Percentiles rank a stretch among this genome's conserved stretches.
Conservation (phyloP, 352 stramenopile genomes). For the Pythium pectinolyticum region DNA sequence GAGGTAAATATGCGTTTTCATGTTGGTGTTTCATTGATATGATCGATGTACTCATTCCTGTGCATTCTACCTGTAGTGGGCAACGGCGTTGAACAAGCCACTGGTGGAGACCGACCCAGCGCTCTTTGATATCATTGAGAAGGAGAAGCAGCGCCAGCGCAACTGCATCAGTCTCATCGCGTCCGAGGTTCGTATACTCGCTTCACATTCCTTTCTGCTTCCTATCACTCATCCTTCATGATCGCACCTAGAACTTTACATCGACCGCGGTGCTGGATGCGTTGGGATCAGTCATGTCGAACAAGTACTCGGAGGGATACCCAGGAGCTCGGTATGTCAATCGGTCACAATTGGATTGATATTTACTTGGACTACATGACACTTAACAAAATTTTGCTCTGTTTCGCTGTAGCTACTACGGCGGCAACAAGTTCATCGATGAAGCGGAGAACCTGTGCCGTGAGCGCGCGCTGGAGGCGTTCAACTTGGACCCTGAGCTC, state of each 20-base stretch:
- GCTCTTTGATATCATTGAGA: constrained; percentile 95
- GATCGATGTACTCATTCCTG: no score
- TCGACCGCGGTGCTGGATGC: constrained; percentile 96
- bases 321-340: constrained; percentile 77
- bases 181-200: constrained; percentile 92
- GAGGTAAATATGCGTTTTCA: no score
- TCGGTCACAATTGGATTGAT: neutral
- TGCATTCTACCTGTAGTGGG: constrained; percentile 37
- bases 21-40: no score
- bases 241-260: constrained; percentile 95
- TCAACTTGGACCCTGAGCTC: constrained; percentile 94
- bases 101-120: constrained; percentile 91
- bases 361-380: no score
- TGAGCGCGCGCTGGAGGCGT: constrained; percentile 95
- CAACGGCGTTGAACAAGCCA: constrained; percentile 84
- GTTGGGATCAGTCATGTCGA: constrained; percentile 98
- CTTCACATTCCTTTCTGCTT: no score
- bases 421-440: constrained; percentile 99
- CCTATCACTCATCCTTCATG: neutral
- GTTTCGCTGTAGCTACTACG: constrained; percentile 89
- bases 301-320: constrained; percentile 99
- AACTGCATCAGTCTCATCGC: constrained; percentile 98
- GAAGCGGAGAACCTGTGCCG: constrained; percentile 98
- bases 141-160: constrained; percentile 97
- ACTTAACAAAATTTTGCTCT: constrained; percentile 26